These are phyloP conservation scores for Trametes gibbosa DNA, from an alignment of 768 basidiomycete genomes.

Conservation along the genomic window DNA sequence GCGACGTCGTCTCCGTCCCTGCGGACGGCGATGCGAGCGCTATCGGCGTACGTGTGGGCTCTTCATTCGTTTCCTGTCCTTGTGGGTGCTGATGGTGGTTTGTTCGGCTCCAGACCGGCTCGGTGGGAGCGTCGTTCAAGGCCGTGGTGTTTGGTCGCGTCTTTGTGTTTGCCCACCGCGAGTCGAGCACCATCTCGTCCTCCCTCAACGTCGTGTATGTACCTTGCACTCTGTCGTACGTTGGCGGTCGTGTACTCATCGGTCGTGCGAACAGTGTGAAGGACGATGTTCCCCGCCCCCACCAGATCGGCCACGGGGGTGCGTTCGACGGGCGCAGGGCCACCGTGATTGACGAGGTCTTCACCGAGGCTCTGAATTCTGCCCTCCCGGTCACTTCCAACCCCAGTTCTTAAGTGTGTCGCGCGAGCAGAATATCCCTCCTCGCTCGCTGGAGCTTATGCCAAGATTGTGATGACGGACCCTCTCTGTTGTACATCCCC, in stretches of 20 bases:
- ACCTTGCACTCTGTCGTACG: background rate
- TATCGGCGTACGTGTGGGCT: constrained; percentile 5
- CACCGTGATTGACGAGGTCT: constrained; percentile 13
- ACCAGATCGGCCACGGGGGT: constrained; percentile 11
- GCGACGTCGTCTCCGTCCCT: constrained; percentile 31
- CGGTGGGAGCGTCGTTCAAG: constrained; percentile 27
- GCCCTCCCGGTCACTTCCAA: background rate
- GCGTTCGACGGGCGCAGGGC: constrained; percentile 19
- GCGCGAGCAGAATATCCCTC: background rate
- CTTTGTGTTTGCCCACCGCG: constrained; percentile 20
- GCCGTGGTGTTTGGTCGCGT: constrained; percentile 22
- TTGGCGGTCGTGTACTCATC: background rate
- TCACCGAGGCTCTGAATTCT: constrained; percentile 8
- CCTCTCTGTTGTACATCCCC: too few species aligned
- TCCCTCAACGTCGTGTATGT: constrained; percentile 30
- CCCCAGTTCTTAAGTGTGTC: background rate
- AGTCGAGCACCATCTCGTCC: constrained; percentile 25
- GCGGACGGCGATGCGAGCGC: constrained; percentile 7
- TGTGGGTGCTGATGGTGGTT: background rate
- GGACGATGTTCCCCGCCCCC: constrained; percentile 10
- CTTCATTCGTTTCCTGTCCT: background rate
- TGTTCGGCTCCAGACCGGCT: constrained; percentile 17
- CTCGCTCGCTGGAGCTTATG: too few species aligned
- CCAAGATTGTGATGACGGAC: too few species aligned
- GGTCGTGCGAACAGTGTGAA: constrained; percentile 1